Base-by-base conservation (phyloP, 768 basidiomycete genomes). In the Boletus vermiculosoides region DNA sequence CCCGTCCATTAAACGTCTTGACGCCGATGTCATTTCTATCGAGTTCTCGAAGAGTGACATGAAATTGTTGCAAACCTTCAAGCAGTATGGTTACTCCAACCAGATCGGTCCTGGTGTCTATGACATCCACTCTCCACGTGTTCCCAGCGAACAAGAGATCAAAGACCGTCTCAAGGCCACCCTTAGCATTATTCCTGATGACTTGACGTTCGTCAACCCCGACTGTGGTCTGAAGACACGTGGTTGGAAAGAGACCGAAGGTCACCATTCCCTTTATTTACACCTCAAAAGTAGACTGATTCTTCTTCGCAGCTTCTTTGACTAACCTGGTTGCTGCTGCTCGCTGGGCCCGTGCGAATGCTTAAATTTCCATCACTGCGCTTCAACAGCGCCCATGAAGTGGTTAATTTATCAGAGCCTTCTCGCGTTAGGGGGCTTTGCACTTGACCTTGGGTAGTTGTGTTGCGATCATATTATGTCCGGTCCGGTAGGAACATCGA, bases 201-300 rank as follows among this genome's bases (percentile, higher is more conserved):
- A 88, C 57, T 82, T 94, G 55, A 82, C 93, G 73, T 90, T 92
- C 73, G 81, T 98, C 76, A 98, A 98, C 82, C 96, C 96, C 56
- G 96, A 98, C 74, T 98, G 96, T 71, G 97, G 96, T 78, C 81
- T 98, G 67, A 98, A 98, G 84, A 98, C 96, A 63, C 93, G 95
- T 81, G 92, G 89, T 66, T 97, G 95, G 95, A 90, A 90, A 76
- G 95, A 98, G 83, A 98, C 95, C 44, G 91, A 97, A 79, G 83
- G 84, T 79, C 36, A 67, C 64, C 54, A 11, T 39, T 23, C n/a
- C 55, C 59, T 52, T 50, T 9, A 22, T 45, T 37, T 53, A 18
- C 39, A 15, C 10, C 6, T 13, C 52, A 47, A 40, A 55, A 55
- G 23, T 56, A 58, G 31, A 56, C 36, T 58, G 23, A 58, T 45